Conservation (phyloP, 495 filamentous ascomycete genomes). For the Amphirosellinia nigrospora region DNA sequence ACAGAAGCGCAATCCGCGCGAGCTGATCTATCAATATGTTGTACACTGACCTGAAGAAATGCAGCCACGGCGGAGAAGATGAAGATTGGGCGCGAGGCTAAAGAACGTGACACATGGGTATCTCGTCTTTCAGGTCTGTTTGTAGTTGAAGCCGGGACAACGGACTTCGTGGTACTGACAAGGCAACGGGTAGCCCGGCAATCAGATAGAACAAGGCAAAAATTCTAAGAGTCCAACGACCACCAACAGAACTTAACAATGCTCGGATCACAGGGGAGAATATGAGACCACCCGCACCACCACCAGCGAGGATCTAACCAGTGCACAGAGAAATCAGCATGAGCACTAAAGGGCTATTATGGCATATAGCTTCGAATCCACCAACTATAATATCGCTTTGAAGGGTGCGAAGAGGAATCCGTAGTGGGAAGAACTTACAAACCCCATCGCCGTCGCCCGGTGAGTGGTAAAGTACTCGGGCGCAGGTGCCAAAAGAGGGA, state of each 20-base stretch:
- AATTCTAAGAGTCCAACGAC: slow-evolving; percentile 59
- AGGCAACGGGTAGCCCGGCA: slow-evolving; percentile 54
- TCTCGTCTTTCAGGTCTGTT: slow-evolving; percentile 33
- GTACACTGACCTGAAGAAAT: slow-evolving; percentile 47
- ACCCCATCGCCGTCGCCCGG: slow-evolving; percentile 57
- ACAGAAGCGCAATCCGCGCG: neutral
- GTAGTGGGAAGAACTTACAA: slow-evolving; percentile 35
- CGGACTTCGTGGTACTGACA: slow-evolving; percentile 49
- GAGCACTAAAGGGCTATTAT: neutral
- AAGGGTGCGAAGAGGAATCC: neutral
- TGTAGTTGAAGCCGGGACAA: slow-evolving; percentile 34
- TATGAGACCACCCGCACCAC: slow-evolving; percentile 46
- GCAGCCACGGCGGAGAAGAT: slow-evolving; percentile 51
- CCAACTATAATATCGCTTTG: neutral
- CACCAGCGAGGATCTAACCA: slow-evolving; percentile 7
- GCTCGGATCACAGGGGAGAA: slow-evolving; percentile 55
- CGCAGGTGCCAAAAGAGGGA: slow-evolving; percentile 52
- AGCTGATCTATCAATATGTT: neutral
- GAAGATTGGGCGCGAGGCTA: slow-evolving; percentile 49
- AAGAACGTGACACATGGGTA: slow-evolving; percentile 49
- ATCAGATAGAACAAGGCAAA: slow-evolving; percentile 53
- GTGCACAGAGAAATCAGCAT: neutral
- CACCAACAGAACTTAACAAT: slow-evolving; percentile 57
- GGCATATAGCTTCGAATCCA: too few relatives aligned
- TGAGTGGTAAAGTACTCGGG: slow-evolving; percentile 58